Conservation (phyloP, 306 rosid genomes). For the Ormosia emarginata region DNA sequence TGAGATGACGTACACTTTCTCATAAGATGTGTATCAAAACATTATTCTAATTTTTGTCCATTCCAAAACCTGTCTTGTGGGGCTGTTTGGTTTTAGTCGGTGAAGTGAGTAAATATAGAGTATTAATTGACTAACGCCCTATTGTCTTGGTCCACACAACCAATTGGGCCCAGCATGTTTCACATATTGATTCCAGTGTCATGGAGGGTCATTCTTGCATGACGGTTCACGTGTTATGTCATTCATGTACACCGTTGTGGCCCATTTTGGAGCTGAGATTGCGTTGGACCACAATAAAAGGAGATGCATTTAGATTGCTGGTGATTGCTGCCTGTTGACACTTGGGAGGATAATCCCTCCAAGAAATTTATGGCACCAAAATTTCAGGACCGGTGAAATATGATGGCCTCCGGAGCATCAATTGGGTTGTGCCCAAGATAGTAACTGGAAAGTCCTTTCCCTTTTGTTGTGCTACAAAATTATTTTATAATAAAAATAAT, state of each 20-base stretch:
- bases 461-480: background rate
- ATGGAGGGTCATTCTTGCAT: constrained; percentile 12
- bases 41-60: background rate
- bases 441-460: background rate
- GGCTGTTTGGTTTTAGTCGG: background rate
- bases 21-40: too few species aligned
- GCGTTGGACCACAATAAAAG: constrained; percentile 16
- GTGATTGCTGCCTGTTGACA: background rate
- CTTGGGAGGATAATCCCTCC: background rate
- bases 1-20: too few species aligned
- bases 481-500: too few species aligned
- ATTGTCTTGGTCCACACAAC: background rate
- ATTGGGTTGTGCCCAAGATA: background rate
- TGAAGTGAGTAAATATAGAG: too few species aligned
- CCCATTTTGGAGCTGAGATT: constrained; percentile 17
- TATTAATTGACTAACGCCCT: background rate
- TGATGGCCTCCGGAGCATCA: background rate
- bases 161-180: constrained; percentile 26
- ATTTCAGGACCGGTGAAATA: background rate
- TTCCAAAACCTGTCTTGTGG: background rate
- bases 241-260: background rate
- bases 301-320: background rate
- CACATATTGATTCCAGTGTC: background rate
- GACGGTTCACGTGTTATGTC: constrained; percentile 27
- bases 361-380: background rate